phyloP scores from a whole-genome alignment of 2,329 filamentous ascomycete genomes.

The Phialophora verrucosa region DNA sequence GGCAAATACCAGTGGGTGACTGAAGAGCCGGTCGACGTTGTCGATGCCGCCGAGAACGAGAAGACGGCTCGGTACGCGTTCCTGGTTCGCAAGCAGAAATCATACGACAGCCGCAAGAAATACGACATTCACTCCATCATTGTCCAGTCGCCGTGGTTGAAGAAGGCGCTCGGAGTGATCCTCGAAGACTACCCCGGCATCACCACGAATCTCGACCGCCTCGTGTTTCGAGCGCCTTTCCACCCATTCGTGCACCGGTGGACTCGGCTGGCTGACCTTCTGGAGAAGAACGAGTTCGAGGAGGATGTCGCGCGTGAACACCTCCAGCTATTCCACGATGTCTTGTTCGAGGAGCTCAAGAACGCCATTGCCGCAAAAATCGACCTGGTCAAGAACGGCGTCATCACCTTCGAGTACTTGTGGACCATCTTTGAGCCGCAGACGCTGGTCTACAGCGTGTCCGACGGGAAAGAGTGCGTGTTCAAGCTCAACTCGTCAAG shows the following conservation, averaged over 20 bases:
- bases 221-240: slow-evolving; percentile 67
- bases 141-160: slow-evolving; percentile 67
- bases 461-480: slow-evolving; percentile 48
- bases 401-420: slow-evolving; percentile 59
- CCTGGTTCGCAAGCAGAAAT: slow-evolving; percentile 64
- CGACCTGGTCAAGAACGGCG: slow-evolving; percentile 60
- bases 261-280: slow-evolving; percentile 51
- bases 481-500: slow-evolving; percentile 41
- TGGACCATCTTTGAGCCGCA: slow-evolving; percentile 47
- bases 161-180: slow-evolving; percentile 61
- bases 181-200: slow-evolving; percentile 66
- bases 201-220: slow-evolving; percentile 62
- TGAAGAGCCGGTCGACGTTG: slow-evolving; percentile 60
- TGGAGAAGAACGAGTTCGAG: slow-evolving; percentile 49
- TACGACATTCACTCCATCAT: slow-evolving; percentile 67
- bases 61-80: slow-evolving; percentile 67
- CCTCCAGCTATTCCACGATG: slow-evolving; percentile 54
- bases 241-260: slow-evolving; percentile 71
- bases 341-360: slow-evolving; percentile 59
- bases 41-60: slow-evolving; percentile 64
- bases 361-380: slow-evolving; percentile 57
- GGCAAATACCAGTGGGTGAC: slow-evolving; percentile 63
- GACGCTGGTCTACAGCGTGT: slow-evolving; percentile 44
- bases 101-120: slow-evolving; percentile 64
- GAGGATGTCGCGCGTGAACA: slow-evolving; percentile 53